Evolutionary conservation across 2,329 filamentous ascomycete genomes (phyloP).

Genomic region (Curvularia sp.): DNA sequence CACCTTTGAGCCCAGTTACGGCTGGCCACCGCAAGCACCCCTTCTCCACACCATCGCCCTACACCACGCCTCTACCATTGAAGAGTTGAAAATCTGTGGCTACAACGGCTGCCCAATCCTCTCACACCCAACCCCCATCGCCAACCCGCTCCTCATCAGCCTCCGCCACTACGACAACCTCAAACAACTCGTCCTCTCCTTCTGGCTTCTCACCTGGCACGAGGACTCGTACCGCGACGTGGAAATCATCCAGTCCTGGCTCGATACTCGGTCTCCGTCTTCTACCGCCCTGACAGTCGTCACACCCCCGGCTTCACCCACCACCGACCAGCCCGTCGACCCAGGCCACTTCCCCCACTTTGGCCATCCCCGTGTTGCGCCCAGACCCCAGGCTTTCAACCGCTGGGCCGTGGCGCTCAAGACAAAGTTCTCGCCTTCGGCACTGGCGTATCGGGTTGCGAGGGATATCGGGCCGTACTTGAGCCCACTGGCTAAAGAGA

Average conservation of each 20-base stretch:
- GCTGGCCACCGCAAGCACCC: conserved; percentile 51
- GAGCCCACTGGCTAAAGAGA: conserved; percentile 51
- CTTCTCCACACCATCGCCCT: conserved; percentile 54
- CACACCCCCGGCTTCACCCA: conserved; percentile 39
- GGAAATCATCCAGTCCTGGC: conserved; percentile 57
- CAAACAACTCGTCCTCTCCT: conserved; percentile 51
- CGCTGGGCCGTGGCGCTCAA: conserved; percentile 54
- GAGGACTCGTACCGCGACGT: conserved; percentile 51
- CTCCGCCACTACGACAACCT: conserved; percentile 55
- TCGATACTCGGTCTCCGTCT: conserved; percentile 49
- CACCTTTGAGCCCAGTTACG: conserved; percentile 49
- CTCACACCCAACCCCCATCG: conserved; percentile 49
- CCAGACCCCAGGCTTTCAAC: conserved; percentile 39
- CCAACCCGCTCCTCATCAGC: conserved; percentile 48
- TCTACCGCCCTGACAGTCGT: conserved; percentile 51
- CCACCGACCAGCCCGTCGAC: conserved; percentile 32
- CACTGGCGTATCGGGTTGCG: conserved; percentile 53
- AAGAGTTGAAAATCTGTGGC: conserved; percentile 58
- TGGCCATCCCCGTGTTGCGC: conserved; percentile 21
- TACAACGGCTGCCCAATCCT: conserved; percentile 55
- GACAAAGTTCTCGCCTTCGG: conserved; percentile 51
- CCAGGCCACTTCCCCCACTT: conserved; percentile 39
- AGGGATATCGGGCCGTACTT: conserved; percentile 52
- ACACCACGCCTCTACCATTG: conserved; percentile 51
- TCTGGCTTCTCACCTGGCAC: conserved; percentile 54